Percentiles rank a stretch among this genome's conserved stretches.
Evolutionary conservation across 164 flowering plant genomes (phyloP).

Genomic region (Echeveria elegans): DNA sequence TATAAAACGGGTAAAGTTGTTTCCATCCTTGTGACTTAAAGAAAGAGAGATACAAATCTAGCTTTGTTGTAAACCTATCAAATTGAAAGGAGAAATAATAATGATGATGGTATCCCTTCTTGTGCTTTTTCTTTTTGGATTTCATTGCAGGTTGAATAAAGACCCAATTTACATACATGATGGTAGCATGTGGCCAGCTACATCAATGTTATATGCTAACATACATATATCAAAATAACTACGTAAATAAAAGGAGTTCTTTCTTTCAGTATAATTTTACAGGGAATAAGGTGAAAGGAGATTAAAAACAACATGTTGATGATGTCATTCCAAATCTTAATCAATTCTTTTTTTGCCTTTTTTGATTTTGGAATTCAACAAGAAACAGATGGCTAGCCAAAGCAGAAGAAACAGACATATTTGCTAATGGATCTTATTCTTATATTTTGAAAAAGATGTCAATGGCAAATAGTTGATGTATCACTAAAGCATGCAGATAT

Average conservation of each 20-base stretch:
- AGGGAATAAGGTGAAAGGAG: neutral
- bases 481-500: neutral
- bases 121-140: constrained; percentile 18
- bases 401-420: neutral
- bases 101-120: constrained; percentile 25
- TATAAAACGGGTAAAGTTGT: constrained; percentile 8
- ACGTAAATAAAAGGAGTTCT: constrained; percentile 12
- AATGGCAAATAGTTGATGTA: neutral
- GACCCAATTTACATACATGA: constrained; percentile 14
- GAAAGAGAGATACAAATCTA: neutral
- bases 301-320: neutral
- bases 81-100: constrained; percentile 14
- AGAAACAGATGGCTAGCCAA: neutral
- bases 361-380: neutral
- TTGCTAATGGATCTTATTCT: neutral
- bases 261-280: neutral
- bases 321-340: neutral
- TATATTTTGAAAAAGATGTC: neutral
- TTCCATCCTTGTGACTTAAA: constrained; percentile 1
- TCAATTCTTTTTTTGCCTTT: no score
- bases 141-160: constrained; percentile 16
- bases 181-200: constrained; percentile 34
- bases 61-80: constrained; percentile 13
- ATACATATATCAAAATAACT: constrained; percentile 5
- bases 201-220: constrained; percentile 13